These are phyloP conservation scores for Anisodus acutangulus DNA, from an alignment of 257 asterid genomes.

Conservation along the genomic window DNA sequence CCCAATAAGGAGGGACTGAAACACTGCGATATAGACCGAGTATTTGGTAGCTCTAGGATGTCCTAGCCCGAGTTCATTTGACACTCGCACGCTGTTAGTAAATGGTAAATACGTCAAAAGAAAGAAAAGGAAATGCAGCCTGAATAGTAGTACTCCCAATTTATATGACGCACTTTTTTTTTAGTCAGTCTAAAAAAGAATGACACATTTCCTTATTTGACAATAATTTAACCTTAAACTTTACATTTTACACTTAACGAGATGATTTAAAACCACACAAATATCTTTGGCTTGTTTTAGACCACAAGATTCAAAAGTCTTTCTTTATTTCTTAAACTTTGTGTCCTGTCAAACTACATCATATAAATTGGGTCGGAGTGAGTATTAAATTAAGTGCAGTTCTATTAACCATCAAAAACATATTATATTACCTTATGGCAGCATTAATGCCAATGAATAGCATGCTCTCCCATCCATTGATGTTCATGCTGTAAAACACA, in stretches of 20 bases:
- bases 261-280: too few species aligned
- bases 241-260: too few species aligned
- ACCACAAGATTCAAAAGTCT: too few species aligned
- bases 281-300: too few species aligned
- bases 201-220: too few species aligned
- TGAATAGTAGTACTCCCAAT: too few species aligned
- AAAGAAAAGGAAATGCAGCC: neutral
- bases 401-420: neutral
- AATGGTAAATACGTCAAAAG: neutral
- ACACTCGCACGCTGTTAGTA: conserved; percentile 54
- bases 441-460: conserved; percentile 63
- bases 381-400: neutral
- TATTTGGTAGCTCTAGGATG: conserved; percentile 58
- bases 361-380: too few species aligned
- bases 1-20: conserved; percentile 65
- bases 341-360: too few species aligned
- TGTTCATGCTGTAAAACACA: conserved; percentile 51
- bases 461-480: conserved; percentile 71
- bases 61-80: conserved; percentile 74
- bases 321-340: too few species aligned
- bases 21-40: conserved; percentile 53
- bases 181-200: too few species aligned
- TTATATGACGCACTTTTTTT: too few species aligned
- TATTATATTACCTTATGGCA: conserved; percentile 57
- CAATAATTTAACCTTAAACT: too few species aligned